phyloP scores from a whole-genome alignment of 345 rosid species.

The Eucalyptus pauciflora region DNA sequence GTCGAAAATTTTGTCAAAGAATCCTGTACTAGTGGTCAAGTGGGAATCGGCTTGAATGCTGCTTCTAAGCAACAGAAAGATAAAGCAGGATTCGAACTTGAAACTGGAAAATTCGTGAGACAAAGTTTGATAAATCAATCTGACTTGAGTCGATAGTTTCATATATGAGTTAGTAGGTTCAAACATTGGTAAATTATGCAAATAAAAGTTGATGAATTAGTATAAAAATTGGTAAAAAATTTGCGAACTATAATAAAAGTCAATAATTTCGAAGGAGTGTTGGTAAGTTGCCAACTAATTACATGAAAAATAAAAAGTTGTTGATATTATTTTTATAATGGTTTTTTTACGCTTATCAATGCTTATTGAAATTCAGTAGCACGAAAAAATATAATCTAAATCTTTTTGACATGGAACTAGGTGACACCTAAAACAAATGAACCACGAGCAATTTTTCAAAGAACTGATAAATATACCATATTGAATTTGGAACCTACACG shows the following conservation, averaged over 20 bases:
- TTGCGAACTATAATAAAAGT: background rate
- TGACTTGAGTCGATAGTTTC: too few relatives aligned
- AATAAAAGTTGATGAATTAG: background rate
- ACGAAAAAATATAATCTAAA: too few relatives aligned
- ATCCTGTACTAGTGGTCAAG: too few relatives aligned
- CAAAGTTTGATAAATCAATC: too few relatives aligned
- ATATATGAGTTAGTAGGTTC: too few relatives aligned
- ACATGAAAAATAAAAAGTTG: background rate
- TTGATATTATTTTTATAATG: too few relatives aligned
- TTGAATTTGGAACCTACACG: background rate
- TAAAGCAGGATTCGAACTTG: background rate
- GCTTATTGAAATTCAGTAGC: background rate
- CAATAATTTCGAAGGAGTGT: background rate
- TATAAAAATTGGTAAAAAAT: background rate
- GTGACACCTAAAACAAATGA: background rate
- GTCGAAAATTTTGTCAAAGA: too few relatives aligned
- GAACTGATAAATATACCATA: background rate
- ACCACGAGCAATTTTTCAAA: background rate
- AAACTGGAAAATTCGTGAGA: background rate
- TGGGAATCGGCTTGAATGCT: too few relatives aligned
- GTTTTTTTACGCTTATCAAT: too few relatives aligned
- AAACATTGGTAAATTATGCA: too few relatives aligned
- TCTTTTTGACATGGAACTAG: background rate
- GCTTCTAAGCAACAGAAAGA: too few relatives aligned
- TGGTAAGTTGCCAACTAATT: background rate